Percentiles rank a stretch among this genome's conserved stretches.
phyloP scores from a whole-genome alignment of 768 basidiomycete genomes.

The Boletus patriciae region DNA sequence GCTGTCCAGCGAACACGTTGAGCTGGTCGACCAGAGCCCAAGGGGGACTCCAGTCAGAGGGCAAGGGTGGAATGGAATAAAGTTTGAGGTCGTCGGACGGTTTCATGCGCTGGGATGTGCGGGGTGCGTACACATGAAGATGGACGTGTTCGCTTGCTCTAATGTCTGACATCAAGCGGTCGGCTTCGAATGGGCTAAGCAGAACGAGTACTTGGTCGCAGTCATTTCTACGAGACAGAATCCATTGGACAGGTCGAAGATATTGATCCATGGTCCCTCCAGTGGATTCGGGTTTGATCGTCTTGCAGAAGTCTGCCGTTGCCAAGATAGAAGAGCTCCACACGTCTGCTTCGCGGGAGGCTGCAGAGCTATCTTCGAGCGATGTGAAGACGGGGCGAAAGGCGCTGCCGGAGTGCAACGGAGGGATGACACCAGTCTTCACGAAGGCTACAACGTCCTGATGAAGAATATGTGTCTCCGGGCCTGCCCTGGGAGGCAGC shows the following conservation, averaged over 20 bases:
- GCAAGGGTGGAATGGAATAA: constrained; percentile 2
- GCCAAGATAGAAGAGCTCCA: constrained; percentile 17
- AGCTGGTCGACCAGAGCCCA: constrained; percentile 8
- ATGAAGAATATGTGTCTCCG: constrained; percentile 20
- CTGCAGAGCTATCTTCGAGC: background rate
- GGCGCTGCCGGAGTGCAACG: background rate
- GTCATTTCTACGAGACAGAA: background rate
- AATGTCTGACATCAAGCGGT: constrained; percentile 38
- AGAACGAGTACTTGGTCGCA: background rate
- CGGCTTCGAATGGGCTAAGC: constrained; percentile 34
- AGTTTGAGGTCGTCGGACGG: constrained; percentile 35
- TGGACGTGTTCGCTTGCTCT: constrained; percentile 32
- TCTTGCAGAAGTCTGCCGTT: constrained; percentile 10
- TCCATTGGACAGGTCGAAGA: constrained; percentile 12
- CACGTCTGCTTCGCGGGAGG: constrained; percentile 16
- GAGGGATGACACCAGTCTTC: constrained; percentile 24
- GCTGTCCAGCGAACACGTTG: too few species aligned
- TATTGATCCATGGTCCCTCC: constrained; percentile 7
- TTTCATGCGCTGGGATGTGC: constrained; percentile 34
- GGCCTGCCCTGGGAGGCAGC: constrained; percentile 30
- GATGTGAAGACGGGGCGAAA: constrained; percentile 23
- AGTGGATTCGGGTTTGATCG: background rate
- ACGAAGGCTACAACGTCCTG: constrained; percentile 24
- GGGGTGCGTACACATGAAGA: constrained; percentile 43
- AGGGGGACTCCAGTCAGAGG: background rate